Conservation (phyloP, 2,329 filamentous ascomycete genomes). For the Pseudogymnoascus sp. region DNA sequence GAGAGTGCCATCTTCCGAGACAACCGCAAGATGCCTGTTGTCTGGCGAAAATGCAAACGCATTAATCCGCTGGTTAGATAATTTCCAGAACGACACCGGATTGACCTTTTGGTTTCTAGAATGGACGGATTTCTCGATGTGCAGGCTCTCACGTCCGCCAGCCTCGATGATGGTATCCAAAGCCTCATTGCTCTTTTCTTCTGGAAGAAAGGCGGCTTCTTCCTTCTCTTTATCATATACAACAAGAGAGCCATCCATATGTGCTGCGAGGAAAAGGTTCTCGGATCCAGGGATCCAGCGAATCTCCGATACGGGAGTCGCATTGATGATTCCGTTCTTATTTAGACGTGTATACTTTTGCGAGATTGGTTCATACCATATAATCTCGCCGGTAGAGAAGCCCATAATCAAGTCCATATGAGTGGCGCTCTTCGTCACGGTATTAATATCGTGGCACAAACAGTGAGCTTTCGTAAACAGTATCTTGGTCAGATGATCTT, state of each 20-base stretch:
- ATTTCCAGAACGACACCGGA: constrained; percentile 84
- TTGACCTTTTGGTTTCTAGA: constrained; percentile 92
- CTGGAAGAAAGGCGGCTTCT: constrained; percentile 69
- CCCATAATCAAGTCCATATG: constrained; percentile 93
- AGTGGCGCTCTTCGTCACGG: constrained; percentile 65
- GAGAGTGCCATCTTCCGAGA: constrained; percentile 84
- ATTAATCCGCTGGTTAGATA: constrained; percentile 86
- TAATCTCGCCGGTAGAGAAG: constrained; percentile 92
- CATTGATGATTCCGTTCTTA: constrained; percentile 91
- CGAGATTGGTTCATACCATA: constrained; percentile 97
- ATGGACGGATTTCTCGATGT: constrained; percentile 83
- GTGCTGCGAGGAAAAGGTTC: constrained; percentile 82
- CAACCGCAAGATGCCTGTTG: constrained; percentile 76
- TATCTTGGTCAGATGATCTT: constrained; percentile 87
- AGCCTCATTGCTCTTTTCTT: constrained; percentile 36
- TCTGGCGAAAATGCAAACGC: constrained; percentile 90
- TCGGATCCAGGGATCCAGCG: constrained; percentile 93
- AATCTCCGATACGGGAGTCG: constrained; percentile 77
- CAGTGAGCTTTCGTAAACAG: constrained; percentile 95
- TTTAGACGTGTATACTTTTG: constrained; percentile 94
- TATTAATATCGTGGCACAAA: constrained; percentile 87
- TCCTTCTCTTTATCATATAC: constrained; percentile 98
- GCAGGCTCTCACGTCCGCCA: constrained; percentile 44
- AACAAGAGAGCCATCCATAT: constrained; percentile 83
- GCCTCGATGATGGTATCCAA: constrained; percentile 8